phyloP scores from a whole-genome alignment of 331 rosid species.

The Stylosanthes scabra region DNA sequence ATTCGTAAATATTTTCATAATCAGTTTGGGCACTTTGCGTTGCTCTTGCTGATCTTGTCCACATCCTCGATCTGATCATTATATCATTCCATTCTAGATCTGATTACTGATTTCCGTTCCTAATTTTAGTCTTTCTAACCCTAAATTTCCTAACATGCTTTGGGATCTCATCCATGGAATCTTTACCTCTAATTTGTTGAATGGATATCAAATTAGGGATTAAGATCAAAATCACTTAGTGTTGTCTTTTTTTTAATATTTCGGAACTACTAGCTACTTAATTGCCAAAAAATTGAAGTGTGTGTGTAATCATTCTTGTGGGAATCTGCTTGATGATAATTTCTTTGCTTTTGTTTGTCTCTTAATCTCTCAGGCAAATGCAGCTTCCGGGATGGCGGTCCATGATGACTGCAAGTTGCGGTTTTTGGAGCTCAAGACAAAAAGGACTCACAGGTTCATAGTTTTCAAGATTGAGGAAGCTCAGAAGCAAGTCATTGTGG shows the following conservation, averaged over 20 bases:
- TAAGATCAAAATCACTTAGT: neutral
- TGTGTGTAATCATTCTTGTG: conserved; percentile 3
- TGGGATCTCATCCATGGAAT: neutral
- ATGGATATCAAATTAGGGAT: conserved; percentile 10
- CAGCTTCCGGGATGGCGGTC: conserved; percentile 42
- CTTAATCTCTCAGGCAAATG: conserved; percentile 34
- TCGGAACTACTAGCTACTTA: neutral
- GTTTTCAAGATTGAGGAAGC: conserved; percentile 39
- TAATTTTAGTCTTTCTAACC: neutral
- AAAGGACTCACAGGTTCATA: conserved; percentile 44
- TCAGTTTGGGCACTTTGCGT: neutral
- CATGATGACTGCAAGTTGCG: conserved; percentile 44
- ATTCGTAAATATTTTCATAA: neutral
- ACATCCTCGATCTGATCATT: neutral
- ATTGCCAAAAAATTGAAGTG: neutral
- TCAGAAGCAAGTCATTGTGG: conserved; percentile 39
- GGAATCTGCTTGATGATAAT: too few relatives aligned
- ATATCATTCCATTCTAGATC: neutral
- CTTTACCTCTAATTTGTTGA: neutral
- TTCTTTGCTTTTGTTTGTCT: conserved; percentile 15
- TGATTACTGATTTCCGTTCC: neutral
- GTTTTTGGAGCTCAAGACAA: conserved; percentile 42
- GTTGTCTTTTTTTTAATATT: neutral
- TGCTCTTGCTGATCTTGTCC: neutral
- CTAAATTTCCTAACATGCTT: too few relatives aligned